Evolutionary conservation across 2,329 filamentous ascomycete species (phyloP).

Genomic region (Apiospora kogelbergensis): DNA sequence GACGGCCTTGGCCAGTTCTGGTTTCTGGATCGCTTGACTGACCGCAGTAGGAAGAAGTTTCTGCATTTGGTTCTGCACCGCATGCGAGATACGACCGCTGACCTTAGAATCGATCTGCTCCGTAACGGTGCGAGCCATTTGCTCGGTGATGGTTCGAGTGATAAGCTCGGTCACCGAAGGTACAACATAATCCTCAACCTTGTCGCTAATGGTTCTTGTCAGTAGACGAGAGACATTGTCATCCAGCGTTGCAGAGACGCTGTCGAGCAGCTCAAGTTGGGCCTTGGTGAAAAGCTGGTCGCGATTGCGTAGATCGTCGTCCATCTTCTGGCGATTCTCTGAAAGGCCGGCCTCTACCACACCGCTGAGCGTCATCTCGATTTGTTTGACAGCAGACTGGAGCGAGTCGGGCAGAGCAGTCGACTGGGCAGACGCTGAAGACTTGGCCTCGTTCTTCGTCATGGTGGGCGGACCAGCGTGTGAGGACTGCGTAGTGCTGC

Average conservation of each 20-base stretch:
- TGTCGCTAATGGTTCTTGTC: slow-evolving; percentile 71
- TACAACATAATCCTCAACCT: slow-evolving; percentile 73
- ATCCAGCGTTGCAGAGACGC: slow-evolving; percentile 61
- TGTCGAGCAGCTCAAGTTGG: slow-evolving; percentile 55
- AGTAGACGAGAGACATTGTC: slow-evolving; percentile 71
- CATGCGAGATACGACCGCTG: slow-evolving; percentile 62
- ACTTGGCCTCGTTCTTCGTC: slow-evolving; percentile 34
- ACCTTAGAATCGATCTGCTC: slow-evolving; percentile 71
- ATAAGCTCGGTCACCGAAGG: slow-evolving; percentile 71
- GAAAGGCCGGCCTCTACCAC: slow-evolving; percentile 58
- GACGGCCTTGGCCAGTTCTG: slow-evolving; percentile 70
- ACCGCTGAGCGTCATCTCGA: slow-evolving; percentile 49
- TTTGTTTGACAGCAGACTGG: slow-evolving; percentile 53
- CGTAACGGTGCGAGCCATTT: slow-evolving; percentile 66
- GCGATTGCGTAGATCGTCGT: slow-evolving; percentile 60
- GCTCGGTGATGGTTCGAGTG: slow-evolving; percentile 67
- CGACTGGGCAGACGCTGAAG: slow-evolving; percentile 20
- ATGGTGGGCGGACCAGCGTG: slow-evolving; percentile 33
- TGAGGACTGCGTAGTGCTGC: slow-evolving; percentile 37
- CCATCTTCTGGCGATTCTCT: slow-evolving; percentile 62
- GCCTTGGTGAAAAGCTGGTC: slow-evolving; percentile 53
- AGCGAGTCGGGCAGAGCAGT: slow-evolving; percentile 42
- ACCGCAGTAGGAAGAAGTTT: slow-evolving; percentile 67
- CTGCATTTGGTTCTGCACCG: slow-evolving; percentile 73
- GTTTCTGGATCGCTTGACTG: slow-evolving; percentile 67